Evolutionary conservation across 352 stramenopile genomes (phyloP), one percentile per base, ranked within the genome.

Genomic region (Pythium oligandrum): DNA sequence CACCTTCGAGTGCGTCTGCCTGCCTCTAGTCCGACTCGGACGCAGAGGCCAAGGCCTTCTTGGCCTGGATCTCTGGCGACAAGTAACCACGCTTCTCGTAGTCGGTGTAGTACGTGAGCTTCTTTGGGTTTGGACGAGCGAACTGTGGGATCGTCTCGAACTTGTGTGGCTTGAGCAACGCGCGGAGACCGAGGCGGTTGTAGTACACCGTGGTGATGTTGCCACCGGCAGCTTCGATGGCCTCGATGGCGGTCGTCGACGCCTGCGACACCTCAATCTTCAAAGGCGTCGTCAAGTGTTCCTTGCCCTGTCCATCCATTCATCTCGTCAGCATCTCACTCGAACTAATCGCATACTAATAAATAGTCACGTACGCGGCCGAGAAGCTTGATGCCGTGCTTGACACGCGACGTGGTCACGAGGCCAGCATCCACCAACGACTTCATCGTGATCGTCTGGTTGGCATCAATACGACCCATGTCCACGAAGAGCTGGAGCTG

Each of bases 71-170:
- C 75, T 98, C 88, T 0, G 95, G 91, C 67, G 93, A 97, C 61
- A 99, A 71, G 82, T 99, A 99, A 46, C 97, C 97, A 59, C 96
- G 83, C 66, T 98, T 97, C 40, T 96, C 86, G 70, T 90, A 98
- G 81, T 98, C 83, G 37, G 92, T 96, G 82, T 98, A 99, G 77
- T 98, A 98, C 50, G 83, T 77, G 81, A 99, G 96, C 65, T 97
- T 96, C 73, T 97, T 98, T 33, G 95, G 96, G 44, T 90, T 91
- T 43, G 97, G 96, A 56, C 95, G 86, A 12, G 96, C 96, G 49
- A 86, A 78, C 73, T 93, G 92, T 34, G 96, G 96, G 33, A 99
- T 68, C 32, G 75, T 77, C 56, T 96, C 85, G 61, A 98, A 99
- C 73, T 99, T 99, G 63, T 99, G 68, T 34, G 97, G 97, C 73